Base-by-base conservation (phyloP, 176 grass and related monocot species). In the Bonia amplexicaulis region DNA sequence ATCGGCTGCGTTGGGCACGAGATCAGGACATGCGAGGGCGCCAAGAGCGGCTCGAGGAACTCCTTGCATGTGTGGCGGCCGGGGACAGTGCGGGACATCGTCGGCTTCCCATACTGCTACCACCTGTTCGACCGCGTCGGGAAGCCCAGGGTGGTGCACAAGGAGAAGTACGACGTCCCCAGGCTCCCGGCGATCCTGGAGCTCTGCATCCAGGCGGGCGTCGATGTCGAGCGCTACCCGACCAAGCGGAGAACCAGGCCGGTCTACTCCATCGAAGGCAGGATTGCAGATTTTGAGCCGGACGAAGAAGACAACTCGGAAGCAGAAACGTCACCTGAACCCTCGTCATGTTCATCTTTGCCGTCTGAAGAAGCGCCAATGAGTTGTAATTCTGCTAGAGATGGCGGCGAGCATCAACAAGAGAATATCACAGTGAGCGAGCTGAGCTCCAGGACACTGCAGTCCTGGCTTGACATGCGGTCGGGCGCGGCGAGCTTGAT, bases 101-200 rank as follows among this genome's bases (percentile, higher is more conserved):
- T 93, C 16, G 87, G 91, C 29, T 87, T 93, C 57, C 78, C 81
- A 22, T 92, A 93, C 73, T 93, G 89, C 87, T 93, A 93, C 89
- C 94, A 96, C 62, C 71, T 96, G 47, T 88, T 91, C 58, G 87
- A 96, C 57, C 90, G 87, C n/a, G 84, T 91, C 0, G 82, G 62
- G 25, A 88, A 88, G 70, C 85, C 94, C 37, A 88, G 91, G 33
- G 94, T 96, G 41, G 87, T 72, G 52, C 94, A 96, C 81, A 89
- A 93, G 76, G 94, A 93, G 80, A 91, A 84, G 76, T 90, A 87
- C 44, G 45, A 5, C 1, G 85, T 93, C 6, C 82, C 77, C 3
- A 85, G 89, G 78, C 87, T 96, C 33, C 89, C 82, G 1, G 87
- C 89, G 19, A 78, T 93, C 11, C 68, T 96, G 40, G 94, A 96